These are phyloP conservation scores for Backusella sp. DNA, from an alignment of 192 early-diverging fungal species.

Conservation along the genomic window DNA sequence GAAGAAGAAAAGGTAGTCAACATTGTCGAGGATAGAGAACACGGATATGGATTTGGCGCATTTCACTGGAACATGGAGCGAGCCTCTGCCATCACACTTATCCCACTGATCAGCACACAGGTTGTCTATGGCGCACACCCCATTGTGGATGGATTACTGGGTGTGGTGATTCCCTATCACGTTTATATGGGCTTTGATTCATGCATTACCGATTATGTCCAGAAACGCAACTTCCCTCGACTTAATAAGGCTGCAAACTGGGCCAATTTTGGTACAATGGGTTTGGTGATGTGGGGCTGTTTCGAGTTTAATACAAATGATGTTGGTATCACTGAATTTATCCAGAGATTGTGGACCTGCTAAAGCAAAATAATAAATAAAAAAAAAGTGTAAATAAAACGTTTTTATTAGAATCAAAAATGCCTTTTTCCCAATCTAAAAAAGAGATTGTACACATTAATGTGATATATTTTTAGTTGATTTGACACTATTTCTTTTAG, in stretches of 20 bases:
- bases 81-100: slow-evolving; percentile 63
- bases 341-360: slow-evolving; percentile 83
- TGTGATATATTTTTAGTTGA: no score
- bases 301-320: slow-evolving; percentile 97
- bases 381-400: neutral
- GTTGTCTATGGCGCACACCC: slow-evolving; percentile 78
- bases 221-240: slow-evolving; percentile 59
- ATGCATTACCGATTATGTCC: slow-evolving; percentile 82
- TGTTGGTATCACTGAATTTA: slow-evolving; percentile 88
- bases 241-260: slow-evolving; percentile 63
- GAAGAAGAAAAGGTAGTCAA: slow-evolving; percentile 20
- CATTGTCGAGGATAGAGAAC: neutral
- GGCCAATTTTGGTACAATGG: slow-evolving; percentile 67
- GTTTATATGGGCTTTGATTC: slow-evolving; percentile 53
- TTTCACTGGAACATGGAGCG: slow-evolving; percentile 98
- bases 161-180: slow-evolving; percentile 87
- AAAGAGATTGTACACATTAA: no score
- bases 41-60: slow-evolving; percentile 55
- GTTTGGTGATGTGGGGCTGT: slow-evolving; percentile 76
- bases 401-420: no score
- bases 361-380: slow-evolving; percentile 35
- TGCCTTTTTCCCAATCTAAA: no score
- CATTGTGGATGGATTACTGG: slow-evolving; percentile 86
- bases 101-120: slow-evolving; percentile 76
- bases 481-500: no score